Evolutionary conservation across 2,329 filamentous ascomycete genomes (phyloP).

Genomic region (Podosphaera fusca): DNA sequence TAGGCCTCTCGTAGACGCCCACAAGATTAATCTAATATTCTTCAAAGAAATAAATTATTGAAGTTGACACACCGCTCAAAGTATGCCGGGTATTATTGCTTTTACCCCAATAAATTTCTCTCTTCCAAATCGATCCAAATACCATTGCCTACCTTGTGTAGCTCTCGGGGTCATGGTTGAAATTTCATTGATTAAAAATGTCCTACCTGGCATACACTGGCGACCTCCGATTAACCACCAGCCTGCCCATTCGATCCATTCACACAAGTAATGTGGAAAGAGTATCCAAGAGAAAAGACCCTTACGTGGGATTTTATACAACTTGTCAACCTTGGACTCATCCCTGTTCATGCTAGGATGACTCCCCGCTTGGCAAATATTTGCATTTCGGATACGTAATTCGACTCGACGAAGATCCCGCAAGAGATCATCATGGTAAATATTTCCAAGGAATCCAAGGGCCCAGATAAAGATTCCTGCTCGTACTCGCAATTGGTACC

Average conservation of each 20-base stretch:
- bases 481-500: not conserved
- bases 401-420: slow-evolving; percentile 50
- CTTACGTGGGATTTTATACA: slow-evolving; percentile 68
- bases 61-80: slow-evolving; percentile 6
- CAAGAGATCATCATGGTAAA: slow-evolving; percentile 74
- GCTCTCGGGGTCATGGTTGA: slow-evolving; percentile 78
- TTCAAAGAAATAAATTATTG: not conserved
- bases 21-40: not conserved
- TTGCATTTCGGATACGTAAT: too few relatives aligned
- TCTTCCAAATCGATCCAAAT: slow-evolving; percentile 65
- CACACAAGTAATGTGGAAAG: slow-evolving; percentile 84
- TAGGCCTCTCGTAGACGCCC: too few relatives aligned
- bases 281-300: slow-evolving; percentile 66
- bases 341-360: too few relatives aligned
- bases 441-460: slow-evolving; percentile 55
- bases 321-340: slow-evolving; percentile 36
- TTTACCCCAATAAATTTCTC: slow-evolving; percentile 54
- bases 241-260: slow-evolving; percentile 90
- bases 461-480: slow-evolving; percentile 55
- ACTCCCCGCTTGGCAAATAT: too few relatives aligned
- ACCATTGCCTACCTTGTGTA: slow-evolving; percentile 63
- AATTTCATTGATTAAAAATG: slow-evolving; percentile 71
- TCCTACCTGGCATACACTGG: slow-evolving; percentile 49
- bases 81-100: slow-evolving; percentile 38
- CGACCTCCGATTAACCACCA: slow-evolving; percentile 57